Evolutionary conservation across 306 rosid genomes (phyloP).

Genomic region (Geum urbanum): DNA sequence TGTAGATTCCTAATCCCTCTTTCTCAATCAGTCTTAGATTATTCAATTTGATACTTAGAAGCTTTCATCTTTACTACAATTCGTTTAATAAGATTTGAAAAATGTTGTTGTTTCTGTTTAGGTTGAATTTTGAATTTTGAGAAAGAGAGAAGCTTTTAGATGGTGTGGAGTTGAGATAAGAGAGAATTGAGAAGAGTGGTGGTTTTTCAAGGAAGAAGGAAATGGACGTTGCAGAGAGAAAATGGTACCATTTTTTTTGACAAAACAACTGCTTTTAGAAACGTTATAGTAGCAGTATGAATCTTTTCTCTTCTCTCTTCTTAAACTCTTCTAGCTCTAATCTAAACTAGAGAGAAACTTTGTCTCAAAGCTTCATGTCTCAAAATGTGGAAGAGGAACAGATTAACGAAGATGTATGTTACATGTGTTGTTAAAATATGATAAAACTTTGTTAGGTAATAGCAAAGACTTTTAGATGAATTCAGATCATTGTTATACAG

Average conservation of each 20-base stretch:
- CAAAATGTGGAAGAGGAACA: not conserved
- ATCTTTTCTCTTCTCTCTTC: not conserved
- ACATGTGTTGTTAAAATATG: not conserved
- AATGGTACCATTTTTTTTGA: conserved; percentile 9
- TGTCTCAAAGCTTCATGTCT: not conserved
- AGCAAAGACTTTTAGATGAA: not conserved
- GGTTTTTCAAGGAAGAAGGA: conserved; percentile 4
- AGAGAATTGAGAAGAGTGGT: not conserved
- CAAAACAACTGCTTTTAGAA: conserved; percentile 5
- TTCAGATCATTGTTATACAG: not conserved
- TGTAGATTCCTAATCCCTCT: conserved; percentile 30
- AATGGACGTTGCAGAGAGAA: conserved; percentile 16
- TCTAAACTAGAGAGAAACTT: not conserved
- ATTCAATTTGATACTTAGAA: not conserved
- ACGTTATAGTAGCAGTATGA: not conserved
- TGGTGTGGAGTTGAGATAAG: not conserved
- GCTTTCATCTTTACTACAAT: not conserved
- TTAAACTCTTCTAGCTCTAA: not conserved
- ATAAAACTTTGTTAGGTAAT: not conserved
- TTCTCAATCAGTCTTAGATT: not conserved
- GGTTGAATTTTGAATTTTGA: not conserved
- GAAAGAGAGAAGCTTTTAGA: not conserved
- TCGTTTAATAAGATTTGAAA: not conserved
- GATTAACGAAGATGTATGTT: conserved; percentile 59
- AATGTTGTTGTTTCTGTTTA: not conserved